phyloP scores from a whole-genome alignment of 2,329 filamentous ascomycete genomes.

The Diaporthe amygdali region DNA sequence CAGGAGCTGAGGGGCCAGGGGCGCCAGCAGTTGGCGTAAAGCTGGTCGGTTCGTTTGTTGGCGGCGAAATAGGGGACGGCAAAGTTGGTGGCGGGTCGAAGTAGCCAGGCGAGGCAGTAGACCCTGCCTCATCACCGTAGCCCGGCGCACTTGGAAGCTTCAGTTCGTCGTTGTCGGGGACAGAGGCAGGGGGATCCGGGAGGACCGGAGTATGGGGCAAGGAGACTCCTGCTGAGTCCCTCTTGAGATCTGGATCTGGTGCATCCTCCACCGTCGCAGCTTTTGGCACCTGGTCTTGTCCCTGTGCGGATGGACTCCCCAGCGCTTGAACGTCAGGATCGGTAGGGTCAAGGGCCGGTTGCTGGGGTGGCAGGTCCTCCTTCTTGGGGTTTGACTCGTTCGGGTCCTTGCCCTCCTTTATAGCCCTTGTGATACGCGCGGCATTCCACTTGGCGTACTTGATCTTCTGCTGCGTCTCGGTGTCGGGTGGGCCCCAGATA shows the following conservation, averaged over 20 bases:
- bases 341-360: slow-evolving; percentile 59
- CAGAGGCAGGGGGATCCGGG: slow-evolving; percentile 35
- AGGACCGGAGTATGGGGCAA: slow-evolving; percentile 40
- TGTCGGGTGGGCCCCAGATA: slow-evolving; percentile 79
- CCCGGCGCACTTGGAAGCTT: slow-evolving; percentile 35
- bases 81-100: slow-evolving; percentile 26
- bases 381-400: slow-evolving; percentile 85
- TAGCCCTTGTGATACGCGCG: slow-evolving; percentile 84
- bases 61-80: slow-evolving; percentile 35
- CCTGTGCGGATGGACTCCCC: slow-evolving; percentile 33
- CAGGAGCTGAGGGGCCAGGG: slow-evolving; percentile 33
- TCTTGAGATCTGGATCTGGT: slow-evolving; percentile 47
- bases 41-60: slow-evolving; percentile 33
- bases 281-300: slow-evolving; percentile 32
- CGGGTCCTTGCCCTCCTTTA: slow-evolving; percentile 89
- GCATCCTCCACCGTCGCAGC: slow-evolving; percentile 59
- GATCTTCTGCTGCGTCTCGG: slow-evolving; percentile 82
- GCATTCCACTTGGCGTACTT: slow-evolving; percentile 98
- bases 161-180: slow-evolving; percentile 30
- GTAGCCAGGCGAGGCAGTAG: slow-evolving; percentile 20
- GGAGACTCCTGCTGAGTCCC: slow-evolving; percentile 38
- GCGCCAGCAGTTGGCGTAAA: slow-evolving; percentile 31
- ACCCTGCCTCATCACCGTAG: slow-evolving; percentile 25
- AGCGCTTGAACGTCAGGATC: slow-evolving; percentile 69
- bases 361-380: slow-evolving; percentile 54